Evolutionary conservation across 2,329 filamentous ascomycete species (phyloP), one percentile per base, ranked within the genome.

Genomic region (Colletotrichum tofieldiae): DNA sequence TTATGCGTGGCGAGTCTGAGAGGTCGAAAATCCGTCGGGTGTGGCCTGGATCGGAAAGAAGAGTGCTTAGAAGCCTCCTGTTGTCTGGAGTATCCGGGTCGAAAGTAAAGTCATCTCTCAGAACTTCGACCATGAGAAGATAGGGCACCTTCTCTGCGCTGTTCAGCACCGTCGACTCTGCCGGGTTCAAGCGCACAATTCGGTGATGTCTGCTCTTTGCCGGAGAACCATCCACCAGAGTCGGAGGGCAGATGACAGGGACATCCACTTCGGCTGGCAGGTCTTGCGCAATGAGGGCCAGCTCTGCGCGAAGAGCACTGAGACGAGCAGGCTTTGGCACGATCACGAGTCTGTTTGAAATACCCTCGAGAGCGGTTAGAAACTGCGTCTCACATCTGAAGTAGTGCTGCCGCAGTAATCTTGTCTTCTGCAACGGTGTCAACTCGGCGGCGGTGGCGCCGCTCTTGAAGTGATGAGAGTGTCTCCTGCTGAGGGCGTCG

Each of bases 101-200:
- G 77, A 96, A 96, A 43, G 92, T 92, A 78, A 96, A 96, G 77
- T 96, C 94, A 75, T 96, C 93, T 32, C 92, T 86, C 59, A 96
- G 83, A 29, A 96, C 91, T 79, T 96, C 94, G 2, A 96, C 90
- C 93, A 96, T 95, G 37, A 96, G 86, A 61, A 96, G 82, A 81
- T 95, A 96, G 1, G 94, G 94, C 55, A 96, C 94, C 79, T 95
- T 93, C 80, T 96, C 93, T 5, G 94, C 94, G 79, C 94, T 96
- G 81, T 96, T 96, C 63, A 96, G 84, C 66, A 95, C 94, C 0
- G 94, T 96, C 7, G 94, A 92, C 81, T 96, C 94, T 1, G 93
- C 93, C 8, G 94, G 94, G 77, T 95, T 96, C 61, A 96, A 86
- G 47, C 94, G 90, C 56, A 96, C 93, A 71, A 96, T 94, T 45